These are phyloP conservation scores for Apiotrichum domesticum DNA, from an alignment of 1,284 basidiomycete genomes.

Conservation along the genomic window DNA sequence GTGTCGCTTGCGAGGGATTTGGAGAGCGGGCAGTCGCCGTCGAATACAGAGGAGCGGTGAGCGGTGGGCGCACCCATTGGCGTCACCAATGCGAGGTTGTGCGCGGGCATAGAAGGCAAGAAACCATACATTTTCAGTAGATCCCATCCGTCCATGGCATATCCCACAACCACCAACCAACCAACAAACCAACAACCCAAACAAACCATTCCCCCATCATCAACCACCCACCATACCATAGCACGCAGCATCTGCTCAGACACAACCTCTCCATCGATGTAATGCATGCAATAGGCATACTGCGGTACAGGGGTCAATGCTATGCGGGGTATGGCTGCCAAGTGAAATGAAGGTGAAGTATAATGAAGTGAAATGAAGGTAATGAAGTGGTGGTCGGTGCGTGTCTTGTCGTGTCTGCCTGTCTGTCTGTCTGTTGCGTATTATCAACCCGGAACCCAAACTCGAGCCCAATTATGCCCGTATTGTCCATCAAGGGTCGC, in stretches of 20 bases:
- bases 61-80: too few relatives aligned
- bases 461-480: background rate
- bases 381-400: too few relatives aligned
- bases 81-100: too few relatives aligned
- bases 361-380: too few relatives aligned
- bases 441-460: background rate
- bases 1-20: background rate
- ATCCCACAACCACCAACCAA: background rate
- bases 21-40: background rate
- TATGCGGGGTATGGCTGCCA: background rate
- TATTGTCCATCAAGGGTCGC: too few relatives aligned
- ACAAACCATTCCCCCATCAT: background rate
- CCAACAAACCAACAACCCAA: background rate
- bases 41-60: too few relatives aligned
- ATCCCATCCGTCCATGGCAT: background rate
- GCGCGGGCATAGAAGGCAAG: background rate
- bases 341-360: too few relatives aligned
- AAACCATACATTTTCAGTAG: background rate
- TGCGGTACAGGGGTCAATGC: background rate
- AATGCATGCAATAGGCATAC: conserved; percentile 7
- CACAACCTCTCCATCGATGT: conserved; percentile 2
- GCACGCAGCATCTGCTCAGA: background rate
- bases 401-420: background rate
- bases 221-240: background rate
- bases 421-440: background rate